These are phyloP conservation scores for Aspergillus affinis DNA, from an alignment of 495 filamentous ascomycete species.

Conservation along the genomic window DNA sequence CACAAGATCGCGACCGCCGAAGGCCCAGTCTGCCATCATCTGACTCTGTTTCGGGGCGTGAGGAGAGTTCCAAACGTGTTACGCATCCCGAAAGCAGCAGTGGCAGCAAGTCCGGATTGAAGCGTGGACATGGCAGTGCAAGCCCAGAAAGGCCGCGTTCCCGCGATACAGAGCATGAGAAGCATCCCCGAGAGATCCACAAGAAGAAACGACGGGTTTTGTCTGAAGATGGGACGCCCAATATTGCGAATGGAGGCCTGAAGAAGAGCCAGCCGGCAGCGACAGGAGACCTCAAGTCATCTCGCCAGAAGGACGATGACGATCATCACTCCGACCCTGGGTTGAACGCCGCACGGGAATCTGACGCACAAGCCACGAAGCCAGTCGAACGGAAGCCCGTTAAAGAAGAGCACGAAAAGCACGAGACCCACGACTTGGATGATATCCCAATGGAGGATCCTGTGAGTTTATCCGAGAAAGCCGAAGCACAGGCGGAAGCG, in stretches of 20 bases:
- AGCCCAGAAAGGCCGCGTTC: constrained; percentile 58
- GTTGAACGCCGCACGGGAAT: constrained; percentile 22
- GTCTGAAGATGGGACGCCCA: constrained; percentile 41
- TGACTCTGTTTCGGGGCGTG: constrained; percentile 43
- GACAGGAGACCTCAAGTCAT: constrained; percentile 24
- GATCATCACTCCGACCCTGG: constrained; percentile 17
- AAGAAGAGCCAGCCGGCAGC: constrained; percentile 31
- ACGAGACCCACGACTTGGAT: constrained; percentile 25
- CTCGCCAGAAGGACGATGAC: constrained; percentile 28
- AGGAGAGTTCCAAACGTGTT: constrained; percentile 36
- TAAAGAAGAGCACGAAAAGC: constrained; percentile 36
- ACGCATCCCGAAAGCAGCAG: constrained; percentile 28
- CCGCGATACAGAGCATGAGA: constrained; percentile 46
- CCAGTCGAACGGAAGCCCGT: constrained; percentile 20
- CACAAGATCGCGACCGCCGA: constrained; percentile 38
- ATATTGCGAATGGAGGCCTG: constrained; percentile 29
- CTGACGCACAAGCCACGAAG: constrained; percentile 13
- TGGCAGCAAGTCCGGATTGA: constrained; percentile 35
- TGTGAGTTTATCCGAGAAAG: constrained; percentile 23
- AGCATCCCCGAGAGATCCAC: constrained; percentile 32
- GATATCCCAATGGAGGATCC: constrained; percentile 33
- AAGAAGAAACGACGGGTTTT: constrained; percentile 53
- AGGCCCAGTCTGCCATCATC: constrained; percentile 41
- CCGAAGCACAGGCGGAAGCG: constrained; percentile 36
- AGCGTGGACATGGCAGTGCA: constrained; percentile 64